Conservation (phyloP, 768 basidiomycete genomes). For the Trichaptum fuscoviolaceum region DNA sequence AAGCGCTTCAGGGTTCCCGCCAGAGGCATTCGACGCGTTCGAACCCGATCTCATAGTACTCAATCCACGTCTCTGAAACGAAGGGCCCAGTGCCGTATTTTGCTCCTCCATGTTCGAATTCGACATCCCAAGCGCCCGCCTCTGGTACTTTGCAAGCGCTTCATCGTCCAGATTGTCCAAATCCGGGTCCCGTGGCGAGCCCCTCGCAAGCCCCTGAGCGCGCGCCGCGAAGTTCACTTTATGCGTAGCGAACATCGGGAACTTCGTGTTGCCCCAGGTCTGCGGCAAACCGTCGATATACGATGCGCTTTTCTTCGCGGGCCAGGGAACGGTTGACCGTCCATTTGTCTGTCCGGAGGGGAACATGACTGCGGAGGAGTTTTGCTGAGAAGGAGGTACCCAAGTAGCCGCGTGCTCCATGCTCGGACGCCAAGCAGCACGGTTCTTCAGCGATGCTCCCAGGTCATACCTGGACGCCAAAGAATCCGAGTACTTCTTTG, state of each 20-base stretch:
- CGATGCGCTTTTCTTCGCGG: constrained; percentile 10
- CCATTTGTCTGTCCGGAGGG: background rate
- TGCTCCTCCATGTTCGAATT: background rate
- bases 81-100: background rate
- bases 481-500: constrained; percentile 28
- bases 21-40: background rate
- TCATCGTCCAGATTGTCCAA: background rate
- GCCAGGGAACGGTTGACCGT: constrained; percentile 34
- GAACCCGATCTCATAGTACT: background rate
- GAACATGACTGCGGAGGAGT: background rate
- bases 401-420: constrained; percentile 21
- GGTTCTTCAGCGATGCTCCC: constrained; percentile 41
- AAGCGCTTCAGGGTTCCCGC: background rate
- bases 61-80: background rate
- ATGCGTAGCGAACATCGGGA: constrained; percentile 16
- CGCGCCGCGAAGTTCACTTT: constrained; percentile 9
- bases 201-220: constrained; percentile 20
- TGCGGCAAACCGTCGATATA: constrained; percentile 6
- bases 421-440: constrained; percentile 31
- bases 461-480: constrained; percentile 58
- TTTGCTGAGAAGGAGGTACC: constrained; percentile 19
- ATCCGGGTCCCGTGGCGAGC: constrained; percentile 45
- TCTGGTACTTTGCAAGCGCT: background rate
- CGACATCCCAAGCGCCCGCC: background rate
- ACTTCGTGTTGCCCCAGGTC: background rate